phyloP scores from a whole-genome alignment of 306 rosid species.

The Malus sylvestris region DNA sequence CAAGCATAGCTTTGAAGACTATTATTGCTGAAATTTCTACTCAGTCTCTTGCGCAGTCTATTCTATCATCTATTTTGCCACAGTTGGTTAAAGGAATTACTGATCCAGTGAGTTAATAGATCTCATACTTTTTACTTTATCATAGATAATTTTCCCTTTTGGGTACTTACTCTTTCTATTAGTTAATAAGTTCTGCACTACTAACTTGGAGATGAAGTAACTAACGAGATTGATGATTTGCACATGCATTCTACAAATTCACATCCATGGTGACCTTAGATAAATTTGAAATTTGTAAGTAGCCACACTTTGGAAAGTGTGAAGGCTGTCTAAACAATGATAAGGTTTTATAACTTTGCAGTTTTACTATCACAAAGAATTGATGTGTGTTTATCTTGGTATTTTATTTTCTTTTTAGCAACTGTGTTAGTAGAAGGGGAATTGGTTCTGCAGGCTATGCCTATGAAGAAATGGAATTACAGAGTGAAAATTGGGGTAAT shows the following conservation, averaged over 20 bases:
- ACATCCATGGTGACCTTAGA: not conserved
- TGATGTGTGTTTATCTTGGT: not conserved
- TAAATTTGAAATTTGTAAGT: not conserved
- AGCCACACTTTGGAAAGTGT: not conserved
- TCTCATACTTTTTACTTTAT: not conserved
- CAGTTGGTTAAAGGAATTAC: slow-evolving; percentile 80
- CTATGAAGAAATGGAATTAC: not conserved
- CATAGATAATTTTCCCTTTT: not conserved
- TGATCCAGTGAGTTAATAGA: slow-evolving; percentile 49
- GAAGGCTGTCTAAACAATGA: not conserved
- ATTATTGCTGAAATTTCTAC: slow-evolving; percentile 84
- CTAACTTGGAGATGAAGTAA: not conserved
- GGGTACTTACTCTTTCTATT: not conserved
- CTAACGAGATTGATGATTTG: not conserved
- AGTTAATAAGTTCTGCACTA: not conserved
- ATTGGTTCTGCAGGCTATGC: not conserved
- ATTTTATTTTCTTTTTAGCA: not conserved
- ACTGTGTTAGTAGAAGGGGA: not conserved
- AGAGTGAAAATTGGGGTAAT: not conserved
- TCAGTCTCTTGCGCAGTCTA: slow-evolving; percentile 82
- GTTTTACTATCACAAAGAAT: not conserved
- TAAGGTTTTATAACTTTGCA: not conserved
- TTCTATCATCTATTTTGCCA: slow-evolving; percentile 63
- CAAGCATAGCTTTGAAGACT: slow-evolving; percentile 95
- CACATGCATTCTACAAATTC: not conserved